A percentile compares a stretch with the other conserved stretches of the same genome.
Evolutionary conservation across 805 yeast species (phyloP).

Genomic region (Nakazawaea pomicola): DNA sequence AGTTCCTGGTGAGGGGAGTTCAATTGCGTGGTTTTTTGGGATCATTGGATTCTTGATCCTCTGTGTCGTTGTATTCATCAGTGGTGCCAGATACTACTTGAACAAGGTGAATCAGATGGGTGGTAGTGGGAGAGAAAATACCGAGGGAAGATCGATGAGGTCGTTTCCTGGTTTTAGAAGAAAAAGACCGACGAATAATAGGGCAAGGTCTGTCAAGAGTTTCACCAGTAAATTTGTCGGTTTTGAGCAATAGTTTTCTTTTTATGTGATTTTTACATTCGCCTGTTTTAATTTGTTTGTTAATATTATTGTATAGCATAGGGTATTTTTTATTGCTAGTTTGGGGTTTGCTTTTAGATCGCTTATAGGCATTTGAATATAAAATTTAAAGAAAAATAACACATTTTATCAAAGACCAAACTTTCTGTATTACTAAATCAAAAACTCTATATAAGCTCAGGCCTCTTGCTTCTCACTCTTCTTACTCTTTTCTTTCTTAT

Average conservation of each 20-base stretch:
- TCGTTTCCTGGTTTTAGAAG: conserved; percentile 10
- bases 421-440: too few species aligned
- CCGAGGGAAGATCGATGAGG: conserved; percentile 7
- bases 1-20: conserved; percentile 63
- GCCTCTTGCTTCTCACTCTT: conserved; percentile 4
- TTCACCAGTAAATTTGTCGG: conserved; percentile 11
- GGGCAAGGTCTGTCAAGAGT: conserved; percentile 10
- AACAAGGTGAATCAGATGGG: conserved; percentile 6
- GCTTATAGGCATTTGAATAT: too few species aligned
- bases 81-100: conserved; percentile 26
- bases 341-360: too few species aligned
- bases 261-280: not conserved
- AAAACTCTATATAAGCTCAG: too few species aligned
- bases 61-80: conserved; percentile 33
- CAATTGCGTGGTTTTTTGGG: conserved; percentile 64
- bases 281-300: too few species aligned
- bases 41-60: conserved; percentile 49
- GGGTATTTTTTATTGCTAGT: too few species aligned
- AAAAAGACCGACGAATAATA: conserved; percentile 2
- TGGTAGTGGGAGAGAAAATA: not conserved
- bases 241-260: conserved; percentile 3
- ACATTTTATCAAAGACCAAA: too few species aligned
- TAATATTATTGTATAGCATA: too few species aligned
- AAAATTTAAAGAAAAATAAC: too few species aligned
- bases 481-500: conserved; percentile 13